Evolutionary conservation across 148 eudicot genomes (phyloP).

Genomic region (Camellia sinensis): DNA sequence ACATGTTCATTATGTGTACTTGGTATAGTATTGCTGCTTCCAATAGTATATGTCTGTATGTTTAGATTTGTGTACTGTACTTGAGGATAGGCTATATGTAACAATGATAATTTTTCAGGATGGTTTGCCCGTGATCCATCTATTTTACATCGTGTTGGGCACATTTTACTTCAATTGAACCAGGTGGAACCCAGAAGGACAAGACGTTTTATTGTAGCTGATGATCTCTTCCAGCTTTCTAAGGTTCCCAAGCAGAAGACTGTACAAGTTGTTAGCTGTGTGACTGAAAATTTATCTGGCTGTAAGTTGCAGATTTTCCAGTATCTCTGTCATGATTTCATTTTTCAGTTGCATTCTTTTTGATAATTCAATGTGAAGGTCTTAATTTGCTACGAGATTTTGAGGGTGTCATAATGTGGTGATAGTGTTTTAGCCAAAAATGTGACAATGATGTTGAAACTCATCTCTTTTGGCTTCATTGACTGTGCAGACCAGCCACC

Average conservation of each 20-base stretch:
- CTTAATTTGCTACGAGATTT: conserved; percentile 6
- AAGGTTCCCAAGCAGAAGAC: conserved; percentile 59
- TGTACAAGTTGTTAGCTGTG: conserved; percentile 48
- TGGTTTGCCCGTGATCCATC: conserved; percentile 83
- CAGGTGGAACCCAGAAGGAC: conserved; percentile 56
- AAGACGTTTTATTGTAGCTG: conserved; percentile 62
- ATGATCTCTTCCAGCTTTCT: conserved; percentile 81
- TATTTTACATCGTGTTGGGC: conserved; percentile 69
- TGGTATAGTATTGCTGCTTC: not conserved
- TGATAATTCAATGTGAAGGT: not conserved
- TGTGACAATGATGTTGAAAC: not conserved
- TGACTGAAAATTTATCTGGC: conserved; percentile 58
- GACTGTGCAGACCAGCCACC: conserved; percentile 64
- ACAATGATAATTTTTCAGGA: conserved; percentile 39
- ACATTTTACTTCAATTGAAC: conserved; percentile 63
- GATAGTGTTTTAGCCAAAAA: not conserved
- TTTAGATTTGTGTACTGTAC: not conserved
- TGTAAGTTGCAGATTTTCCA: conserved; percentile 48
- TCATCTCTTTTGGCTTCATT: conserved; percentile 16
- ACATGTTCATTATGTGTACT: not conserved
- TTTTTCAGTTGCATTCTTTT: not conserved
- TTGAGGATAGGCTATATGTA: not conserved
- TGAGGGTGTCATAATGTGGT: not conserved
- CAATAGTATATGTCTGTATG: not conserved
- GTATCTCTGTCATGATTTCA: not conserved